These are phyloP conservation scores for Glebionis coronaria DNA, from an alignment of 129 eudicot genomes.

Conservation along the genomic window DNA sequence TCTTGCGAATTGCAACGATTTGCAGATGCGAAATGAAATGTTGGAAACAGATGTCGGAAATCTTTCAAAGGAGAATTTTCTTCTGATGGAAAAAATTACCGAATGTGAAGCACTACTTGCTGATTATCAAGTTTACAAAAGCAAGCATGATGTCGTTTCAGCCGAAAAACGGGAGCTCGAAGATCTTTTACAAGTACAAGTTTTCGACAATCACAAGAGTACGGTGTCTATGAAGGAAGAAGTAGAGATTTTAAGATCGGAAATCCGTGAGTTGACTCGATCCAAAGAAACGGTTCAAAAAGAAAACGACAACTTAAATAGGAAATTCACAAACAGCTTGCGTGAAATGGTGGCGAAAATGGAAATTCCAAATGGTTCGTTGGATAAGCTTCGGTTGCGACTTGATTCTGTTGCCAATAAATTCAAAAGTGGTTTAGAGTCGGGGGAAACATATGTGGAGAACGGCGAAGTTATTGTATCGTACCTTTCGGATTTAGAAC, in stretches of 20 bases:
- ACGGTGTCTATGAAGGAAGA: slow-evolving; percentile 3
- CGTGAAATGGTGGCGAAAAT: slow-evolving; percentile 45
- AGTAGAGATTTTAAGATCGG: not conserved
- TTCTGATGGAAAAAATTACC: slow-evolving; percentile 55
- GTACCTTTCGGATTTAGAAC: slow-evolving; percentile 60
- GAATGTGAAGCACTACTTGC: slow-evolving; percentile 51
- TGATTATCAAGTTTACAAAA: slow-evolving; percentile 44
- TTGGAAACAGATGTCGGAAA: slow-evolving; percentile 59
- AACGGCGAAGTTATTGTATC: slow-evolving; percentile 46
- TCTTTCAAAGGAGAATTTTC: slow-evolving; percentile 54
- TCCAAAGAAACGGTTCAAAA: not conserved
- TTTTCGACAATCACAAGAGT: not conserved
- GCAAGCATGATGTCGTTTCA: slow-evolving; percentile 52
- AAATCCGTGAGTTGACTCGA: not conserved
- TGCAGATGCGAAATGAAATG: slow-evolving; percentile 59
- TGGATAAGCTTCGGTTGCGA: slow-evolving; percentile 56
- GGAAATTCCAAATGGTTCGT: slow-evolving; percentile 41
- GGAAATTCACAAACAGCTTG: slow-evolving; percentile 48
- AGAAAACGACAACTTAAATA: slow-evolving; percentile 35
- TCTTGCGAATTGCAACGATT: slow-evolving; percentile 46
- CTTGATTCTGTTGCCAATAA: slow-evolving; percentile 56
- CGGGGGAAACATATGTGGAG: slow-evolving; percentile 44
- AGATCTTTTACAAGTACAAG: slow-evolving; percentile 5
- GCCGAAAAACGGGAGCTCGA: slow-evolving; percentile 56
- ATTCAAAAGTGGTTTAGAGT: slow-evolving; percentile 41